phyloP scores from a whole-genome alignment of 2,329 filamentous ascomycete species.

The Aspergillus sp. region DNA sequence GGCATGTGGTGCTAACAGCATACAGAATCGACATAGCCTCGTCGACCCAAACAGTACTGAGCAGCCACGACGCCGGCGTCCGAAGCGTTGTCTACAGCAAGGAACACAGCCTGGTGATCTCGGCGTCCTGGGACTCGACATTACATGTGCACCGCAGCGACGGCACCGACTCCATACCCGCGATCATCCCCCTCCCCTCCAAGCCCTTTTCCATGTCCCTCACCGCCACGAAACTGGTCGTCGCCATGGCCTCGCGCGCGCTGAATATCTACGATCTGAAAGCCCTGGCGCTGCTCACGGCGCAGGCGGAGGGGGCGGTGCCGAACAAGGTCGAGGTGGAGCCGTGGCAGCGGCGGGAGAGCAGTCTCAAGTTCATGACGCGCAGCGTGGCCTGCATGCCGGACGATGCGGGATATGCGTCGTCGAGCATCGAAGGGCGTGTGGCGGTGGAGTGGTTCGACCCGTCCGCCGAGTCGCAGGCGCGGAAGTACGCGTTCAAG shows the following conservation, averaged over 20 bases:
- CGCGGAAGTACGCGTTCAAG: constrained; percentile 97
- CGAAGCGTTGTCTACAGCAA: constrained; percentile 80
- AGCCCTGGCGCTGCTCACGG: constrained; percentile 57
- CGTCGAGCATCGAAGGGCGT: constrained; percentile 87
- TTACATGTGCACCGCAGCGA: constrained; percentile 72
- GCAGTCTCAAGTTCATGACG: constrained; percentile 93
- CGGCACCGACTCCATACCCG: constrained; percentile 52
- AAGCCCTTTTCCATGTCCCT: constrained; percentile 84
- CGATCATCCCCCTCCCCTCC: constrained; percentile 69
- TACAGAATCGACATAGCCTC: constrained; percentile 68
- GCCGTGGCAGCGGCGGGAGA: constrained; percentile 92
- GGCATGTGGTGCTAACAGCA: constrained; percentile 4
- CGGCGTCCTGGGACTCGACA: constrained; percentile 89
- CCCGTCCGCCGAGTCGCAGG: constrained; percentile 79
- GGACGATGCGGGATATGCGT: constrained; percentile 90
- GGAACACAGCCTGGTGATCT: constrained; percentile 75
- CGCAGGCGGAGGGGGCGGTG: constrained; percentile 45
- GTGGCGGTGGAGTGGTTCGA: constrained; percentile 99
- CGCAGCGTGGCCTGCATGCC: constrained; percentile 94
- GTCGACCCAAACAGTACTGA: constrained; percentile 71
- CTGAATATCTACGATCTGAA: constrained; percentile 91
- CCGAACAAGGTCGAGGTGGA: constrained; percentile 55
- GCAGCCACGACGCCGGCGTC: constrained; percentile 75
- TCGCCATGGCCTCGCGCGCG: constrained; percentile 92
- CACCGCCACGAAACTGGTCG: constrained; percentile 82